Evolutionary conservation across 2,329 filamentous ascomycete genomes (phyloP).

Genomic region (Cytospora piceae): DNA sequence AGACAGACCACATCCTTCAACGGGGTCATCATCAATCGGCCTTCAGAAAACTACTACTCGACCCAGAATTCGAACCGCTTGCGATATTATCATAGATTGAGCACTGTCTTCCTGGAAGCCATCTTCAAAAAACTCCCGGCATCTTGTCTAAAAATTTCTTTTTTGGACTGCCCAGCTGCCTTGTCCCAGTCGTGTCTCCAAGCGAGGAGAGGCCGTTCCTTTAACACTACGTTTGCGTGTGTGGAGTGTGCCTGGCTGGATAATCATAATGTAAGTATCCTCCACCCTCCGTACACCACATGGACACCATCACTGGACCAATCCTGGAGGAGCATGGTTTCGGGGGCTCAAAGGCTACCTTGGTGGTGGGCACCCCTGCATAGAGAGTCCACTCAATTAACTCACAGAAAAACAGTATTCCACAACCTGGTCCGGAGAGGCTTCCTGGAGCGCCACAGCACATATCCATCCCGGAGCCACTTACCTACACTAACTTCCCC

Average conservation of each 20-base stretch:
- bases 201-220: not conserved
- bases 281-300: slow-evolving; percentile 13
- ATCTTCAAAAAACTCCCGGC: not conserved
- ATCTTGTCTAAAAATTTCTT: not conserved
- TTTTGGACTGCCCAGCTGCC: not conserved
- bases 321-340: slow-evolving; percentile 19
- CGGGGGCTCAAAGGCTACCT: slow-evolving; percentile 10
- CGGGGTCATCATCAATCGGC: slow-evolving; percentile 3
- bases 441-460: slow-evolving; percentile 29
- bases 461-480: slow-evolving; percentile 25
- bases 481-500: slow-evolving; percentile 27
- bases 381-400: slow-evolving; percentile 22
- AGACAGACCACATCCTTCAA: not conserved
- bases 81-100: not conserved
- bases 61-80: not conserved
- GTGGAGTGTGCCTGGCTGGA: slow-evolving; percentile 14
- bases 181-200: not conserved
- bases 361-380: slow-evolving; percentile 21
- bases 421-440: slow-evolving; percentile 22
- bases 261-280: slow-evolving; percentile 22
- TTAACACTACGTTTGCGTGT: slow-evolving; percentile 6
- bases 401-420: slow-evolving; percentile 23
- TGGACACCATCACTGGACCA: slow-evolving; percentile 14
- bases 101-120: not conserved
- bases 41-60: not conserved